Percentiles rank a stretch among this genome's conserved stretches.
Evolutionary conservation across 768 basidiomycete species (phyloP).

Genomic region (Rhodotorula kratochvilovae): DNA sequence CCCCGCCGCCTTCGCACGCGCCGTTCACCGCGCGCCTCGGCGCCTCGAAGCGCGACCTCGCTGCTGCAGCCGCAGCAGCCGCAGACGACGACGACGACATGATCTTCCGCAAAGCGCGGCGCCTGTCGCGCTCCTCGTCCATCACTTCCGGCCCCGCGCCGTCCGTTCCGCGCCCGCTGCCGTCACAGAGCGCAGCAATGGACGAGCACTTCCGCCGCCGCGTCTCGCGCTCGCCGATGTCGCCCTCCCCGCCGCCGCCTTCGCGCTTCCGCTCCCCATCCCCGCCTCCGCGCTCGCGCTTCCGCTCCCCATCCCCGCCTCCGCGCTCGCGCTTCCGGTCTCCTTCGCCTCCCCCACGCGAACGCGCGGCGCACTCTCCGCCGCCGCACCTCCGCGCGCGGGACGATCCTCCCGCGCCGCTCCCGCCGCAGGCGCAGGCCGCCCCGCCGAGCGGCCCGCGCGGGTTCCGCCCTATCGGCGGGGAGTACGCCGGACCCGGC

Average conservation of each 20-base stretch:
- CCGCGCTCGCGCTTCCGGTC: neutral
- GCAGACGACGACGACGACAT: slow-evolving; percentile 22
- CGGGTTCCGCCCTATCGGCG: slow-evolving; percentile 3
- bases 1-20: slow-evolving; percentile 14
- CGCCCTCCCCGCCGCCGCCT: neutral
- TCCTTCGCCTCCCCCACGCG: neutral
- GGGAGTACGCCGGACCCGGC: neutral
- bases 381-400: neutral
- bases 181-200: neutral
- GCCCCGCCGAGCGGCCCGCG: neutral
- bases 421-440: slow-evolving; percentile 1
- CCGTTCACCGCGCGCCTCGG: slow-evolving; percentile 7
- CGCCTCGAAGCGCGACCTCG: neutral
- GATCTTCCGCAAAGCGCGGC: slow-evolving; percentile 9
- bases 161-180: neutral
- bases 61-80: neutral
- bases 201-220: neutral
- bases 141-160: neutral
- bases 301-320: neutral
- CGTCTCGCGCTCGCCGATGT: neutral
- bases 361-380: no score
- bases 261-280: slow-evolving; percentile 1
- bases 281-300: slow-evolving; percentile 3
- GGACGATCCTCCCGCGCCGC: neutral
- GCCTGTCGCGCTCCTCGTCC: slow-evolving; percentile 1